Conservation (phyloP, 2,329 filamentous ascomycete genomes). For the Cordyceps tenuipes region DNA sequence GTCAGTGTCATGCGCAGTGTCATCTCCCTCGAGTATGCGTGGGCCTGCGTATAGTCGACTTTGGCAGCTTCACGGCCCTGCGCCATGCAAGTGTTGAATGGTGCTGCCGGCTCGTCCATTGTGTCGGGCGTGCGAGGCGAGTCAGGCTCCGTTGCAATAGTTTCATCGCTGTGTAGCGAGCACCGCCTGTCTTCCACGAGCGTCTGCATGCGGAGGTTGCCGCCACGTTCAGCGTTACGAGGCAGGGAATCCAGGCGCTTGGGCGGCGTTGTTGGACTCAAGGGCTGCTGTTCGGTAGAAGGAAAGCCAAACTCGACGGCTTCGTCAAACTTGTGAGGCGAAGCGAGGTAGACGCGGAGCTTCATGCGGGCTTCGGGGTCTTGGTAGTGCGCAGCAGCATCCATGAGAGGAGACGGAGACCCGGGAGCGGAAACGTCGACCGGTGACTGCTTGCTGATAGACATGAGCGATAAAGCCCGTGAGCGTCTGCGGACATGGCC, state of each 20-base stretch:
- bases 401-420: slow-evolving; percentile 39
- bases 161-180: slow-evolving; percentile 47
- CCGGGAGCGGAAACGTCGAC: slow-evolving; percentile 17
- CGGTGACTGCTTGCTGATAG: slow-evolving; percentile 32
- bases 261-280: slow-evolving; percentile 12
- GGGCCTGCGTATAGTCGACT: slow-evolving; percentile 40
- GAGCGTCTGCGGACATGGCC: slow-evolving; percentile 42
- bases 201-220: slow-evolving; percentile 32
- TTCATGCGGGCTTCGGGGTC: slow-evolving; percentile 84
- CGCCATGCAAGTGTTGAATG: slow-evolving; percentile 21
- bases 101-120: slow-evolving; percentile 30
- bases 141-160: slow-evolving; percentile 48
- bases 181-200: slow-evolving; percentile 51
- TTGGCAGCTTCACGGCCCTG: slow-evolving; percentile 20
- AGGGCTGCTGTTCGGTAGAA: slow-evolving; percentile 39
- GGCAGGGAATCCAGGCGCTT: slow-evolving; percentile 9
- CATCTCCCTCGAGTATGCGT: slow-evolving; percentile 69
- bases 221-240: background rate
- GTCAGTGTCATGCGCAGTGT: slow-evolving; percentile 94
- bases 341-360: slow-evolving; percentile 75
- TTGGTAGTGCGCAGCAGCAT: slow-evolving; percentile 74
- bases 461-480: slow-evolving; percentile 47
- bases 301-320: slow-evolving; percentile 91
- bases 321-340: slow-evolving; percentile 94
- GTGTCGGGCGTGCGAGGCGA: slow-evolving; percentile 50